Conservation (phyloP, 2,329 filamentous ascomycete genomes). For the Penicillium psychrosexuale region DNA sequence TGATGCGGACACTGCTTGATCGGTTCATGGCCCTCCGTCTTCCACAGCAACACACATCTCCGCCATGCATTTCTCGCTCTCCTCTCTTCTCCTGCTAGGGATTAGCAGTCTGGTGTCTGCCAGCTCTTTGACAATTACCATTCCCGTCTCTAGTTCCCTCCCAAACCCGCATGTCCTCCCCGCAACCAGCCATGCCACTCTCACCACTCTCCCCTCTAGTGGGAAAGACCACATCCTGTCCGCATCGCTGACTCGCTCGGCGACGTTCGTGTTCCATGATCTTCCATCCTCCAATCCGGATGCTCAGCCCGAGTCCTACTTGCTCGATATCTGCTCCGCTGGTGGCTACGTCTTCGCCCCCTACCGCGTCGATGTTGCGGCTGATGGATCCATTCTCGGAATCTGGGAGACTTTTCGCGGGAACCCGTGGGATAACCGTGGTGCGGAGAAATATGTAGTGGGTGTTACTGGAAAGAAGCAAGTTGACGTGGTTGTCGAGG, state of each 20-base stretch:
- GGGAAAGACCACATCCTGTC: slow-evolving; percentile 50
- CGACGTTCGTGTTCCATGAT: slow-evolving; percentile 73
- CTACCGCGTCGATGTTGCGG: slow-evolving; percentile 66
- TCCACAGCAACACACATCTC: not conserved
- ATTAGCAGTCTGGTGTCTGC: not conserved
- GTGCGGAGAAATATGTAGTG: slow-evolving; percentile 49
- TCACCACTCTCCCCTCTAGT: slow-evolving; percentile 43
- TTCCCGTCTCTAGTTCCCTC: slow-evolving; percentile 44
- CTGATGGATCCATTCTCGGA: slow-evolving; percentile 51
- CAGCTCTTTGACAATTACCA: slow-evolving; percentile 37
- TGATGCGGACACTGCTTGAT: not conserved
- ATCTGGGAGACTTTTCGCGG: slow-evolving; percentile 85
- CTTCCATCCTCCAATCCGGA: slow-evolving; percentile 45
- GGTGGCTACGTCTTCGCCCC: slow-evolving; percentile 70
- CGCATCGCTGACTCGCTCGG: slow-evolving; percentile 64
- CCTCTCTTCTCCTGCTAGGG: slow-evolving; percentile 2
- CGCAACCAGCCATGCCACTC: slow-evolving; percentile 52
- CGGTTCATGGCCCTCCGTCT: not conserved
- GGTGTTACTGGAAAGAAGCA: slow-evolving; percentile 26
- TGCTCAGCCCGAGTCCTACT: slow-evolving; percentile 57
- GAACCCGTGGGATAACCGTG: slow-evolving; percentile 86
- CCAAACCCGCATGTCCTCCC: slow-evolving; percentile 43
- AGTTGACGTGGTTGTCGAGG: slow-evolving; percentile 55
- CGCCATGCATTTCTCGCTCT: slow-evolving; percentile 5
- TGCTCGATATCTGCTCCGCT: slow-evolving; percentile 74